phyloP scores from a whole-genome alignment of 176 grass and related monocot genomes.

The Thinopyrum elongatum region DNA sequence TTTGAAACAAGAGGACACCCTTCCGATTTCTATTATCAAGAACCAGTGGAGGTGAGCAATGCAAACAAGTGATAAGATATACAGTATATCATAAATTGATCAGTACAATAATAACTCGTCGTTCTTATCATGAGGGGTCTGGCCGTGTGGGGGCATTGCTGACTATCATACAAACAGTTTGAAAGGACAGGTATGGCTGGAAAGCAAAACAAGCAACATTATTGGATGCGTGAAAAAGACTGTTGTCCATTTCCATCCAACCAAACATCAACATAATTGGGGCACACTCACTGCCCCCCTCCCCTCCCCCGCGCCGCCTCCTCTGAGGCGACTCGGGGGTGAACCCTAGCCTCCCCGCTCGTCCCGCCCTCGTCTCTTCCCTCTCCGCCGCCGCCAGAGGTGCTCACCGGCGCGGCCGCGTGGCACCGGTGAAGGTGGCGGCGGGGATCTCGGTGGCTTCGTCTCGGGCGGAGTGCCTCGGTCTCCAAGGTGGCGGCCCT shows the following conservation, averaged over 20 bases:
- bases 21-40: neutral
- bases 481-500: too few relatives aligned
- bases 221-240: neutral
- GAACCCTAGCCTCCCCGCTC: too few relatives aligned
- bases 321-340: too few relatives aligned
- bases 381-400: too few relatives aligned
- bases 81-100: neutral
- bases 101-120: neutral
- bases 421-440: too few relatives aligned
- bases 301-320: too few relatives aligned
- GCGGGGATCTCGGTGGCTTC: too few relatives aligned
- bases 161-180: neutral
- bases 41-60: neutral
- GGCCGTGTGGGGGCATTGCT: too few relatives aligned
- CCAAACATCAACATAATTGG: neutral
- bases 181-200: neutral
- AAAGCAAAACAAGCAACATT: constrained; percentile 16
- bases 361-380: too few relatives aligned
- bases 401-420: too few relatives aligned
- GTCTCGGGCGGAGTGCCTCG: too few relatives aligned
- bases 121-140: constrained; percentile 20
- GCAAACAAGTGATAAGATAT: neutral
- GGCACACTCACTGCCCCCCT: too few relatives aligned
- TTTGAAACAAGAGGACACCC: neutral
- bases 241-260: neutral